A percentile compares a stretch with the other conserved stretches of the same genome.
Conservation (phyloP, 1,284 basidiomycete genomes). For the Ustilago bromivora region DNA sequence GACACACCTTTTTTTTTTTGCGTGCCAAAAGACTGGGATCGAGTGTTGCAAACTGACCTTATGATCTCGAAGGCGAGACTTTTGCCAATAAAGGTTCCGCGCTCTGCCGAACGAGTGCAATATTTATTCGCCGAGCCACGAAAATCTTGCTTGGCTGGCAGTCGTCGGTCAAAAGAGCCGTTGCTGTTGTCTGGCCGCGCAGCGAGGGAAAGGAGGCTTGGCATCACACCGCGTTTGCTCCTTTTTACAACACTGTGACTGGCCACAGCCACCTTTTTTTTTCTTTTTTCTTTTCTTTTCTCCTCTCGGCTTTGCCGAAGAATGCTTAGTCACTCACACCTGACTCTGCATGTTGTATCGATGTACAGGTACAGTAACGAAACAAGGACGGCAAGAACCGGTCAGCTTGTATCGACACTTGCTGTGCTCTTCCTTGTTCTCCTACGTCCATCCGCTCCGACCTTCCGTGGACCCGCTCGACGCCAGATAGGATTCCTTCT, state of each 20-base stretch:
- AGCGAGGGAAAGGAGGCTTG: not conserved
- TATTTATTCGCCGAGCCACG: constrained; percentile 2
- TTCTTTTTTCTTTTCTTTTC: fast-evolving
- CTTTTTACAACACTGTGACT: not conserved
- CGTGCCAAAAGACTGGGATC: not conserved
- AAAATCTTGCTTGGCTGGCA: not conserved
- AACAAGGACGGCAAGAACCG: not conserved
- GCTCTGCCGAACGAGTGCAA: constrained; percentile 2
- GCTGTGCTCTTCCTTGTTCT: not conserved
- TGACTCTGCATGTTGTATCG: too few species aligned
- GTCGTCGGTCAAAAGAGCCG: not conserved
- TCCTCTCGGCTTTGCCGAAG: too few species aligned
- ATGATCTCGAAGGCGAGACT: not conserved
- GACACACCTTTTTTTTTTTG: not conserved
- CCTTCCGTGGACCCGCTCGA: not conserved
- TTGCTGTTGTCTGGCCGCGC: not conserved
- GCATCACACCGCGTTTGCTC: not conserved
- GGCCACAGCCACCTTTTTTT: not conserved
- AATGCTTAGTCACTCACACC: too few species aligned
- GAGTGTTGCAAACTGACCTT: not conserved
- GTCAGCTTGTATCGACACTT: not conserved
- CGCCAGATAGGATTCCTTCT: not conserved
- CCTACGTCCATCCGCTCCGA: not conserved
- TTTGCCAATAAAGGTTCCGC: not conserved
- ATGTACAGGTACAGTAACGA: too few species aligned